These are phyloP conservation scores for Pelargonium hybrid DNA, from an alignment of 441 rosid genomes.

Conservation along the genomic window DNA sequence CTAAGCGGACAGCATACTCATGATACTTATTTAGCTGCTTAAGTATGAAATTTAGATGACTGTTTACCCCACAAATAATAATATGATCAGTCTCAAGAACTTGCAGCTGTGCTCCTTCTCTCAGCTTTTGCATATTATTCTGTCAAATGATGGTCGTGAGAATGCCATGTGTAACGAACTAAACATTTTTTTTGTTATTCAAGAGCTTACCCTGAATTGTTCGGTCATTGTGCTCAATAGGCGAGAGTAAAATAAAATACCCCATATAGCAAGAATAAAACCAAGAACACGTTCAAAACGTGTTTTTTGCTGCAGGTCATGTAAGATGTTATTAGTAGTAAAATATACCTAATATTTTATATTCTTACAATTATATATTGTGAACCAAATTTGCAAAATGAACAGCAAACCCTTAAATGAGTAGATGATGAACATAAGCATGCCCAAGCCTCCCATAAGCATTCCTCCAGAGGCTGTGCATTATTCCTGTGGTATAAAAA, in stretches of 20 bases:
- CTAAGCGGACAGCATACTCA: slow-evolving; percentile 81
- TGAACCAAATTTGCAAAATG: slow-evolving; percentile 16
- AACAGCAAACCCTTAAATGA: slow-evolving; percentile 57
- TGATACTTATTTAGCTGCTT: slow-evolving; percentile 88
- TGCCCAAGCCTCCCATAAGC: slow-evolving; percentile 99
- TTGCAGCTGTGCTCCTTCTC: slow-evolving; percentile 97
- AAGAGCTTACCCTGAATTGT: slow-evolving; percentile 66
- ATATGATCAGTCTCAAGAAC: slow-evolving; percentile 87
- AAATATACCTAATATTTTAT: not conserved
- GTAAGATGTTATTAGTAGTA: not conserved
- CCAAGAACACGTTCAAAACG: slow-evolving; percentile 78
- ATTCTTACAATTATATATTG: slow-evolving; percentile 3
- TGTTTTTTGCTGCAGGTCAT: slow-evolving; percentile 74
- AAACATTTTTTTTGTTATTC: slow-evolving; percentile 12
- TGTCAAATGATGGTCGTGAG: slow-evolving; percentile 28
- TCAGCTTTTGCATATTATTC: slow-evolving; percentile 81
- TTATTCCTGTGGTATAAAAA: slow-evolving; percentile 40
- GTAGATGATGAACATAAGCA: slow-evolving; percentile 84
- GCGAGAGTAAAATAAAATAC: slow-evolving; percentile 86
- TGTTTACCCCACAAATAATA: slow-evolving; percentile 76
- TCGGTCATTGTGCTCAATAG: slow-evolving; percentile 95
- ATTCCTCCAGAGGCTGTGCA: slow-evolving; percentile 61
- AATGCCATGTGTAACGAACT: slow-evolving; percentile 16
- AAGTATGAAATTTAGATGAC: slow-evolving; percentile 65
- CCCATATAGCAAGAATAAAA: slow-evolving; percentile 86